Percentiles rank a stretch among this genome's conserved stretches.
Conservation (phyloP, 306 rosid genomes). For the Arachis hypogaea region DNA sequence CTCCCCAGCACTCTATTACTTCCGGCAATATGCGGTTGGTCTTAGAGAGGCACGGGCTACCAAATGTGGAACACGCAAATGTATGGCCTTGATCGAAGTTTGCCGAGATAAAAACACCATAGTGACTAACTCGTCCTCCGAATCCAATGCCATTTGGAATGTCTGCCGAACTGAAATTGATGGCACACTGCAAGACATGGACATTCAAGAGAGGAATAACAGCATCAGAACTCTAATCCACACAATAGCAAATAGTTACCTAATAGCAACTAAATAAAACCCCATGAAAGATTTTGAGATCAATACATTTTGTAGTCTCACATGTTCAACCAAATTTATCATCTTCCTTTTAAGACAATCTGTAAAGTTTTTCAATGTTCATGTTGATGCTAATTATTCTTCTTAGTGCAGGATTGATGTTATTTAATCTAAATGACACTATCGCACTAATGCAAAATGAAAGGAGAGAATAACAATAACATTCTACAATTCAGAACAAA, state of each 20-base stretch:
- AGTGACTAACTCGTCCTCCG: slow-evolving; percentile 80
- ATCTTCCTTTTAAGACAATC: slow-evolving; percentile 2
- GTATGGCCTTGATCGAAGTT: slow-evolving; percentile 86
- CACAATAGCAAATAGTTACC: not conserved
- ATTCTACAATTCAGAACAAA: not conserved
- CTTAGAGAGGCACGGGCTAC: slow-evolving; percentile 88
- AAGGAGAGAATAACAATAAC: not conserved
- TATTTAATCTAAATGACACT: not conserved
- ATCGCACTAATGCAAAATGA: not conserved
- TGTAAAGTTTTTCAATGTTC: not conserved
- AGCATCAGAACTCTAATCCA: slow-evolving; percentile 5
- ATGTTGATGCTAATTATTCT: not conserved
- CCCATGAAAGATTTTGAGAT: not conserved
- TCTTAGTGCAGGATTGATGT: not conserved
- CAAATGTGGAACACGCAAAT: slow-evolving; percentile 79
- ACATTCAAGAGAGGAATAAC: not conserved
- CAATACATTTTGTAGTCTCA: not conserved
- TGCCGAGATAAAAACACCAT: slow-evolving; percentile 75
- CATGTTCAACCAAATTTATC: not conserved
- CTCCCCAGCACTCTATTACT: slow-evolving; percentile 96
- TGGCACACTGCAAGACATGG: slow-evolving; percentile 64
- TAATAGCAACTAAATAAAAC: slow-evolving; percentile 11
- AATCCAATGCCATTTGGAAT: slow-evolving; percentile 95
- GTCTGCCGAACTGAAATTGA: slow-evolving; percentile 84
- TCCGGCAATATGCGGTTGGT: slow-evolving; percentile 64